Conservation (phyloP, 192 early-diverging fungal species). For the Backusella circina region DNA sequence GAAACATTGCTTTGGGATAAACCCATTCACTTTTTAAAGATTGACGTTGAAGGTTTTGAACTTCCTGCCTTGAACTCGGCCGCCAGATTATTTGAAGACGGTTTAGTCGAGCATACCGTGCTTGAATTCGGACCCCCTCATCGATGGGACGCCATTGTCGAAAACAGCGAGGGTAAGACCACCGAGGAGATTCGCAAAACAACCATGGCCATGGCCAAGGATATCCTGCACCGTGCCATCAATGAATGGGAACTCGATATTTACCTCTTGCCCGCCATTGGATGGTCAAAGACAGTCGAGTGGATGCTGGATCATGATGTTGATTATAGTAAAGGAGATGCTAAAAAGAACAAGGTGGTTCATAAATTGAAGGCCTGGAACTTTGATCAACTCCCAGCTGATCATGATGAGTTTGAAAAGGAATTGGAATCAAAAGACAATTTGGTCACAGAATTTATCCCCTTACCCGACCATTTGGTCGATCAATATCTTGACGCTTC, state of each 20-base stretch:
- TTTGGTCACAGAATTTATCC: slow-evolving; percentile 25
- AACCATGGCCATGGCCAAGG: slow-evolving; percentile 20
- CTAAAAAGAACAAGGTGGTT: slow-evolving; percentile 9
- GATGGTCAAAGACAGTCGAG: slow-evolving; percentile 21
- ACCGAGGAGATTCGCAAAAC: slow-evolving; percentile 2
- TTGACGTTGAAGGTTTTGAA: slow-evolving; percentile 38
- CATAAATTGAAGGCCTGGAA: slow-evolving; percentile 25
- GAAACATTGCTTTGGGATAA: slow-evolving; percentile 11
- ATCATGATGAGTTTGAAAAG: slow-evolving; percentile 32
- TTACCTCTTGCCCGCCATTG: slow-evolving; percentile 28
- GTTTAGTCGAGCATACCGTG: slow-evolving; percentile 25
- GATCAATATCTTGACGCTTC: slow-evolving; percentile 21
- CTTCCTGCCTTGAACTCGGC: slow-evolving; percentile 28
- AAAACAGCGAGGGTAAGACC: slow-evolving; percentile 4
- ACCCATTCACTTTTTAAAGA: slow-evolving; percentile 37
- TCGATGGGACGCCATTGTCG: slow-evolving; percentile 30
- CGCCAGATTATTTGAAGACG: slow-evolving; percentile 17
- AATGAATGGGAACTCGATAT: slow-evolving; percentile 28
- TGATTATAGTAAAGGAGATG: background rate
- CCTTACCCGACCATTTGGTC: slow-evolving; percentile 18
- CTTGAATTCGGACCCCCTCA: slow-evolving; percentile 36
- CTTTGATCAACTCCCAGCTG: slow-evolving; percentile 24
- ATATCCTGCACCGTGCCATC: slow-evolving; percentile 8
- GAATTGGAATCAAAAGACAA: slow-evolving; percentile 24
- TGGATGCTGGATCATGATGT: slow-evolving; percentile 17